phyloP scores from a whole-genome alignment of 371 early-diverging fungal species.

The Zancudomyces culisetae region DNA sequence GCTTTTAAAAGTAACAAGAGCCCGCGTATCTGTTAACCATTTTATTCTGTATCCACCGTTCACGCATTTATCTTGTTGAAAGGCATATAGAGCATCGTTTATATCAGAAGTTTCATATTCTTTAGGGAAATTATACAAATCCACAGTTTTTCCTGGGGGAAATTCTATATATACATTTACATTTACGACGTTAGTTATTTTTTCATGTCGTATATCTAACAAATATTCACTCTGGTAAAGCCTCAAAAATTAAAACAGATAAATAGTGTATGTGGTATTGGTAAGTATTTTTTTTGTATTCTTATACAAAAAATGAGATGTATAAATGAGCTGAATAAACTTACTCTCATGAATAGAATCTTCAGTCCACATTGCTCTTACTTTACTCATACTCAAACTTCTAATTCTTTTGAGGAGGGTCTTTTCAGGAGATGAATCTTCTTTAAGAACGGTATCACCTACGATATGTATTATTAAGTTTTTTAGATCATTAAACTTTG shows the following conservation, averaged over 20 bases:
- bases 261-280: not conserved
- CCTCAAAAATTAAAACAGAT: no score
- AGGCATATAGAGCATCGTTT: conserved; percentile 25
- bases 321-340: not conserved
- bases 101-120: conserved; percentile 26
- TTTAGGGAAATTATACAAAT: conserved; percentile 22
- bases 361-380: not conserved
- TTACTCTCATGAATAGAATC: not conserved
- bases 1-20: conserved; percentile 41
- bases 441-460: not conserved
- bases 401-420: not conserved
- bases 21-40: conserved; percentile 52
- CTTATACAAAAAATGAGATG: not conserved
- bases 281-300: not conserved
- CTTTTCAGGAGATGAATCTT: not conserved
- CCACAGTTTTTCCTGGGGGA: conserved; percentile 22
- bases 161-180: conserved; percentile 11
- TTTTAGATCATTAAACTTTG: no score
- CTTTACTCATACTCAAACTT: not conserved
- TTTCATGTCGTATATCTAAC: not conserved
- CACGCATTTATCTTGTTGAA: conserved; percentile 22
- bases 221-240: not conserved
- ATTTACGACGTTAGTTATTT: no score
- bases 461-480: no score
- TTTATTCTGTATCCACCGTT: conserved; percentile 55